Base-by-base conservation (phyloP, 768 basidiomycete species). In the Hypholoma fasciculare region DNA sequence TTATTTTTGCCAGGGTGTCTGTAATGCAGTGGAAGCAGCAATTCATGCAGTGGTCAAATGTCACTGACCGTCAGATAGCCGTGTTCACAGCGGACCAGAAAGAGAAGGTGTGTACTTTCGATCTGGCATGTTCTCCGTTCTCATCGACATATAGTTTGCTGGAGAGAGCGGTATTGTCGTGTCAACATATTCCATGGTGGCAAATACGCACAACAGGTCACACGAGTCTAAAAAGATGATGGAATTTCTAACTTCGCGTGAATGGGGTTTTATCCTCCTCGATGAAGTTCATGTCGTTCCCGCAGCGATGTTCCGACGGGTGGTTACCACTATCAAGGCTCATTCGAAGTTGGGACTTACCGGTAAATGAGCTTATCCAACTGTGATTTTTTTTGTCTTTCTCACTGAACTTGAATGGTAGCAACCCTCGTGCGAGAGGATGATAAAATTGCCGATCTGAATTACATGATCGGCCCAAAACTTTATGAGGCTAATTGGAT, bases 401-500 rank as follows among this genome's bases (percentile, higher is more conserved):
- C 54, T 42, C 7, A 23, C 2, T 16, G 34, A 30, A 34, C 6
- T 34, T 34, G 9, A 30, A 16, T 44, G 42, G 30, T 68, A 96
- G 97, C 97, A 3, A 99, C 97, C 2, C 87, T 99, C 42, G 97
- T 99, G 23, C 90, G 97, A 58, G 97, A 99, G 74, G 97, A 99
- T 68, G 97, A 99, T 72, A 98, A 98, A 77, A 98, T 99, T 67
- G 89, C 90, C 14, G 97, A 99, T 74, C 78, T 99, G 56, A 98
- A 98, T 70, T 99, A 98, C 69, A 92, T 98, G 88, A 98, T 99
- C 71, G 97, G 97, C 7, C 97, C 97, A 9, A 99, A 99, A 74
- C 82, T 99, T 30, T 99, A 99, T 69, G 97, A 99, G 75, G 97
- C 97, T 4, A 99, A 99, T 71, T 99, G 97, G 97, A 98, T 99